phyloP scores from a whole-genome alignment of 352 stramenopile genomes.

The Pythium rhizo-oryzae region DNA sequence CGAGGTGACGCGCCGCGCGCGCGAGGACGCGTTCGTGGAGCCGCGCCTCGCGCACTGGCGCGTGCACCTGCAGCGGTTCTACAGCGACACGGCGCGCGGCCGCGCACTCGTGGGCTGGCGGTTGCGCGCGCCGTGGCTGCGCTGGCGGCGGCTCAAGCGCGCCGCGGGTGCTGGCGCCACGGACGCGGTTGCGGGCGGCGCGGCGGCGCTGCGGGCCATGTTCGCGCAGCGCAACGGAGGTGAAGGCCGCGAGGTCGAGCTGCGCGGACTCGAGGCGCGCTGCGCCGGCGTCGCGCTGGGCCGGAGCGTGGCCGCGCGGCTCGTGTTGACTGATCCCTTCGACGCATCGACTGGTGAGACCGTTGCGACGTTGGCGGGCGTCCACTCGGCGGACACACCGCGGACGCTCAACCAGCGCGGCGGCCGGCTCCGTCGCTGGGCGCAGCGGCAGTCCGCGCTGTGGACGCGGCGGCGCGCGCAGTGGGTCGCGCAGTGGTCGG shows the following conservation, averaged over 20 bases:
- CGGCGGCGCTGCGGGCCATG: neutral
- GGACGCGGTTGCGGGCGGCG: neutral
- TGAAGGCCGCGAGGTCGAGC: neutral
- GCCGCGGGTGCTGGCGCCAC: neutral
- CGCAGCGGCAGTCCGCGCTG: neutral
- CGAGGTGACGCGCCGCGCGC: neutral
- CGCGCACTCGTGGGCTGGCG: neutral
- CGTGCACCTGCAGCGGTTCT: neutral
- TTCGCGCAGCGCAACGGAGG: neutral
- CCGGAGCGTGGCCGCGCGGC: neutral
- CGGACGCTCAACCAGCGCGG: neutral
- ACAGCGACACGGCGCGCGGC: slow-evolving; percentile 1
- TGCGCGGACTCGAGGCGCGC: neutral
- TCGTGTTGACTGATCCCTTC: neutral
- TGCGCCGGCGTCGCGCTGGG: neutral
- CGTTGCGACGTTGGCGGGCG: neutral
- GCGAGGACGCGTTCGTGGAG: slow-evolving; percentile 22
- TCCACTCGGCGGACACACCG: neutral
- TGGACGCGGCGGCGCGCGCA: neutral
- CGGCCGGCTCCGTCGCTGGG: neutral
- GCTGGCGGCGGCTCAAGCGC: slow-evolving; percentile 11
- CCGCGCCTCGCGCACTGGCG: neutral
- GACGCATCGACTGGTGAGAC: neutral
- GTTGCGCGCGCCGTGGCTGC: slow-evolving; percentile 7
- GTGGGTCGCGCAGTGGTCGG: neutral